Conservation (phyloP, 1,284 basidiomycete genomes). For the Rhodotorula mucilaginosa region DNA sequence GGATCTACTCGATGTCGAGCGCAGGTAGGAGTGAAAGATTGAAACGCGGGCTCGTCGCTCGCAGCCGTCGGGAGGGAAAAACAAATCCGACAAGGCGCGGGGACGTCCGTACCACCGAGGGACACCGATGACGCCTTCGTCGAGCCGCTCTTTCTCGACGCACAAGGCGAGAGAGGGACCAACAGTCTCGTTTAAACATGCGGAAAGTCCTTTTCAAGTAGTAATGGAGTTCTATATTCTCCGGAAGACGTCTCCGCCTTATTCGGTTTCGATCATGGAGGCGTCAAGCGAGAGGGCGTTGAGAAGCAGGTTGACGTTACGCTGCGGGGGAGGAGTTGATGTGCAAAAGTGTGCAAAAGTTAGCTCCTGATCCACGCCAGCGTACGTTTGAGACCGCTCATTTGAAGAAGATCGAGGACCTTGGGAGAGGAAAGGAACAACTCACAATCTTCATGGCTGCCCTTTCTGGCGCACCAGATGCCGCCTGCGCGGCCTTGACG, state of each 20-base stretch:
- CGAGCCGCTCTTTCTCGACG: background rate
- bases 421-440: background rate
- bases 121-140: background rate
- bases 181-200: background rate
- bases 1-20: too few species aligned
- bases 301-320: constrained; percentile 79
- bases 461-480: constrained; percentile 37
- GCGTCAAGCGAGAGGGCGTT: constrained; percentile 80
- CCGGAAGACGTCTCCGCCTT: background rate
- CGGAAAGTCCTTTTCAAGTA: background rate
- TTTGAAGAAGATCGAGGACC: background rate
- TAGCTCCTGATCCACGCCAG: too few species aligned
- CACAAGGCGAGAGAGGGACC: background rate
- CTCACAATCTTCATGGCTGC: constrained; percentile 41
- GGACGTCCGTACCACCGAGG: background rate
- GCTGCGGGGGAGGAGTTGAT: constrained; percentile 18
- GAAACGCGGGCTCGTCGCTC: too few species aligned
- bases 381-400: background rate
- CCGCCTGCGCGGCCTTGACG: constrained; percentile 57
- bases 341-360: background rate
- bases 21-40: too few species aligned
- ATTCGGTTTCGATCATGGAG: constrained; percentile 32
- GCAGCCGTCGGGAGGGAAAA: too few species aligned
- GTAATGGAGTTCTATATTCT: background rate
- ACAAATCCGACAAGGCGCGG: too few species aligned